A percentile compares a stretch with the other conserved stretches of the same genome.
Evolutionary conservation across 2,329 filamentous ascomycete genomes (phyloP).

Genomic region (Arthrobotrys iridis): DNA sequence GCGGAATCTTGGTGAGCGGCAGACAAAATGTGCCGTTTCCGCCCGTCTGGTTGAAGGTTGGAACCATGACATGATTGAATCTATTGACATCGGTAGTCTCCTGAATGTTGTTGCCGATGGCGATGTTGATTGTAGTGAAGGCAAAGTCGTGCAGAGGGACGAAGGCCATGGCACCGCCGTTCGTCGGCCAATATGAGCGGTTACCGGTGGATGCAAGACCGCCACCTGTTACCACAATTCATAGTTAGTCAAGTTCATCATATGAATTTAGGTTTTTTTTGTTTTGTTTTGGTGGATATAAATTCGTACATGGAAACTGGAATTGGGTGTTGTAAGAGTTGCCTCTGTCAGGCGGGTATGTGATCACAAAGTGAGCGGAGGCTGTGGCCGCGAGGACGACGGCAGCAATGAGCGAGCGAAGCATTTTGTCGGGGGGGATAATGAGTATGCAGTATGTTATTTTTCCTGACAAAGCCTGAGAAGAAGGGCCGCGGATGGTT

Average conservation of each 20-base stretch:
- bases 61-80: constrained; percentile 64
- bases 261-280: too few species aligned
- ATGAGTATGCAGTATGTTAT: too few species aligned
- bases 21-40: constrained; percentile 64
- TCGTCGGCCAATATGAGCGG: constrained; percentile 64
- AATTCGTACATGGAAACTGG: constrained; percentile 59
- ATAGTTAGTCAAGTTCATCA: too few species aligned
- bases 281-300: too few species aligned
- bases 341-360: constrained; percentile 67
- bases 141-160: constrained; percentile 63
- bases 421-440: constrained; percentile 25
- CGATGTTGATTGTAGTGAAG: constrained; percentile 65
- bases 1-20: constrained; percentile 60
- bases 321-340: constrained; percentile 63
- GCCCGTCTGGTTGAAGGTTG: constrained; percentile 65
- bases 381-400: constrained; percentile 58
- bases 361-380: constrained; percentile 69
- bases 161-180: constrained; percentile 63
- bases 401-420: constrained; percentile 33
- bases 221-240: constrained; percentile 24
- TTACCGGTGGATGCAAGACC: constrained; percentile 58
- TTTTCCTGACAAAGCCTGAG: neutral
- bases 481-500: neutral
- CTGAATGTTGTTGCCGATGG: constrained; percentile 59
- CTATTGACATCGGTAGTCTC: constrained; percentile 60